These are phyloP conservation scores for Alternaria burnsii DNA, from an alignment of 2,329 filamentous ascomycete species.

Conservation along the genomic window DNA sequence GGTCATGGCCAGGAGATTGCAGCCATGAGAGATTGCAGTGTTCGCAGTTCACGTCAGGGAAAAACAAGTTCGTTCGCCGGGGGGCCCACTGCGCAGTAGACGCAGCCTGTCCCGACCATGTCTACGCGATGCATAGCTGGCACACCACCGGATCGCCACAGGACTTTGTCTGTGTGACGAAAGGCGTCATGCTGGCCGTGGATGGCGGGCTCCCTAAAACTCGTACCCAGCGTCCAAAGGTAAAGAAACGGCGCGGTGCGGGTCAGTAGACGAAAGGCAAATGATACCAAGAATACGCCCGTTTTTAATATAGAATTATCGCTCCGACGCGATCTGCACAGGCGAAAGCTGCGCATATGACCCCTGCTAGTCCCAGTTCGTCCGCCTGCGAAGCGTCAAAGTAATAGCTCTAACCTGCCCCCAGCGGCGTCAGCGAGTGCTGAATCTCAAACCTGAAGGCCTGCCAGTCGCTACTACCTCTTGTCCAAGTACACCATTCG, in stretches of 20 bases:
- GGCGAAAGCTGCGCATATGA: slow-evolving; percentile 25
- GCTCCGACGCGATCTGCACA: slow-evolving; percentile 28
- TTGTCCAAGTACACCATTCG: slow-evolving; percentile 16
- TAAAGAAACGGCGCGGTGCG: slow-evolving; percentile 15
- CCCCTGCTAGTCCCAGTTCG: slow-evolving; percentile 37
- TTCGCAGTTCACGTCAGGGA: slow-evolving; percentile 28
- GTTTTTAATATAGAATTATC: slow-evolving; percentile 34
- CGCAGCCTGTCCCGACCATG: slow-evolving; percentile 14
- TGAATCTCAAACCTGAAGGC: slow-evolving; percentile 24
- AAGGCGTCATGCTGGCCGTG: slow-evolving; percentile 24
- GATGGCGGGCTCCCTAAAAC: slow-evolving; percentile 2
- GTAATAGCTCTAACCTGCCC: slow-evolving; percentile 22
- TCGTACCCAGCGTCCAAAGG: neutral
- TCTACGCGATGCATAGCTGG: neutral
- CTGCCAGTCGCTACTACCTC: slow-evolving; percentile 27
- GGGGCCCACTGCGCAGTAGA: slow-evolving; percentile 22
- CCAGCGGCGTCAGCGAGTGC: slow-evolving; percentile 22
- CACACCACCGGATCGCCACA: neutral
- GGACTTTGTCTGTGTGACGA: neutral
- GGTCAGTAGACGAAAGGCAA: slow-evolving; percentile 18
- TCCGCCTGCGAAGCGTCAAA: slow-evolving; percentile 28
- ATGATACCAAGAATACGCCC: slow-evolving; percentile 16
- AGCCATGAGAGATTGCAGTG: slow-evolving; percentile 31
- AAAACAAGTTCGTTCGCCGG: slow-evolving; percentile 27
- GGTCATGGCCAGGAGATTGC: slow-evolving; percentile 21